Conservation (phyloP, 257 asterid species). For the Marsdenia floribunda region DNA sequence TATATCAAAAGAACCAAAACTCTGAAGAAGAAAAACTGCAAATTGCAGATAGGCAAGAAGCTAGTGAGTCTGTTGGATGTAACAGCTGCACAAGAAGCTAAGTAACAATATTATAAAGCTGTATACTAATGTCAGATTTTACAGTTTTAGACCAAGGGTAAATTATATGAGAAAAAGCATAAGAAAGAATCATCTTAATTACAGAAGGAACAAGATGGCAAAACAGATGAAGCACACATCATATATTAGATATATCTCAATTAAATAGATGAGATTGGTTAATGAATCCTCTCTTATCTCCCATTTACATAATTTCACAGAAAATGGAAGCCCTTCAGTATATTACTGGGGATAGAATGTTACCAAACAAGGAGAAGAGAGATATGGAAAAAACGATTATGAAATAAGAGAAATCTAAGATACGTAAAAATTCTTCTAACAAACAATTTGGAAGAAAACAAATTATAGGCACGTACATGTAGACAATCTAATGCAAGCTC, state of each 20-base stretch:
- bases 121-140: background rate
- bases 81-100: conserved; percentile 1
- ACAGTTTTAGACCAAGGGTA: background rate
- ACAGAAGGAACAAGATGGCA: background rate
- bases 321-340: background rate
- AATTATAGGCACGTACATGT: conserved; percentile 66
- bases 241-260: background rate
- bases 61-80: background rate
- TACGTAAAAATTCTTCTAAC: conserved; percentile 6
- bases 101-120: background rate
- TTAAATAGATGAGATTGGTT: background rate
- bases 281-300: background rate
- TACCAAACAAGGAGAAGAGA: background rate
- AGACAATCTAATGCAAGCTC: conserved; percentile 99
- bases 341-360: background rate
- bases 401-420: conserved; percentile 8
- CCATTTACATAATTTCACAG: background rate
- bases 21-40: background rate
- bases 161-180: background rate
- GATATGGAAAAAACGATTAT: background rate
- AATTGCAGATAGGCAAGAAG: background rate
- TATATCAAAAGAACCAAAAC: background rate
- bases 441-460: conserved; percentile 17
- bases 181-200: background rate
- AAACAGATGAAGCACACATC: background rate